Conservation (phyloP, 2,329 filamentous ascomycete species). For the Phaeosphaeriaceae sp. region DNA sequence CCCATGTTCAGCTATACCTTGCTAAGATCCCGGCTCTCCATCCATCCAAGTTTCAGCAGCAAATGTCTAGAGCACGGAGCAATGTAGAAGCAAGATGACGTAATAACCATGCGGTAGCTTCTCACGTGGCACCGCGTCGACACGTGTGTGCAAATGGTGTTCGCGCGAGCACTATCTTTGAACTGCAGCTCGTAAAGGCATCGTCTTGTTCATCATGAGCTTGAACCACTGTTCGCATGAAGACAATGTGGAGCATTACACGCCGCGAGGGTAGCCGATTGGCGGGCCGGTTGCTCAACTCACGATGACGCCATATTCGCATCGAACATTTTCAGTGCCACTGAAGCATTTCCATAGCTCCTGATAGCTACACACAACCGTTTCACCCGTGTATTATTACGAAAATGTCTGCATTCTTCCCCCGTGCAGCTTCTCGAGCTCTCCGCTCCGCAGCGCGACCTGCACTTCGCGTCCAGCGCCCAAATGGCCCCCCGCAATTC, state of each 20-base stretch:
- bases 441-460: conserved; percentile 37
- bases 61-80: conserved; percentile 14
- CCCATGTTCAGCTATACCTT: conserved; percentile 12
- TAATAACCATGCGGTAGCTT: neutral
- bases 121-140: conserved; percentile 1
- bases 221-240: neutral
- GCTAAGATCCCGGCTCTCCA: conserved; percentile 19
- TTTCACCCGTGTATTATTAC: neutral
- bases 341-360: neutral
- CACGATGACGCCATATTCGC: conserved; percentile 19
- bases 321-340: conserved; percentile 10
- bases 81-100: conserved; percentile 6
- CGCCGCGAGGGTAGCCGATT: conserved; percentile 5
- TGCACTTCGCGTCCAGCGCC: conserved; percentile 32
- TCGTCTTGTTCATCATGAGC: neutral
- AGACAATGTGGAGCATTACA: neutral
- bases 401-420: conserved; percentile 46
- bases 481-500: conserved; percentile 35
- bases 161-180: neutral
- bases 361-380: neutral
- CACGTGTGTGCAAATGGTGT: neutral
- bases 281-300: conserved; percentile 11
- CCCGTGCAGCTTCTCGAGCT: conserved; percentile 46
- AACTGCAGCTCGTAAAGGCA: neutral
- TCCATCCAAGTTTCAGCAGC: conserved; percentile 14